These are phyloP conservation scores for Mycena rebaudengoi DNA, from an alignment of 768 basidiomycete species.

Conservation along the genomic window DNA sequence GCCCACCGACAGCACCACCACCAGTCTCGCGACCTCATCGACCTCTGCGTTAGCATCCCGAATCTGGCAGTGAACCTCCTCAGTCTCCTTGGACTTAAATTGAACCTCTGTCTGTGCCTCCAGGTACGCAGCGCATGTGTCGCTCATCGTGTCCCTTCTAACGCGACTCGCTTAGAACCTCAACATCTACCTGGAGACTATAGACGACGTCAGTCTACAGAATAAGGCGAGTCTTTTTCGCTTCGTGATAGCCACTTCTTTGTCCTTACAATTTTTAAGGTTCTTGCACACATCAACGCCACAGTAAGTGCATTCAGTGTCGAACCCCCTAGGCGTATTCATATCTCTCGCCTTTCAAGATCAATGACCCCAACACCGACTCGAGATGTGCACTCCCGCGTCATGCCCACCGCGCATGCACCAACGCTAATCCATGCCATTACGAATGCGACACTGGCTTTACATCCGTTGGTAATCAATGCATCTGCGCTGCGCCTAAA, in stretches of 20 bases:
- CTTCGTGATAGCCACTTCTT: too few relatives aligned
- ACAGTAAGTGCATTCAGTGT: not conserved
- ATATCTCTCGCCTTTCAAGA: not conserved
- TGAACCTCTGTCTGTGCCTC: slow-evolving; percentile 9
- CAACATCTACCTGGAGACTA: slow-evolving; percentile 14
- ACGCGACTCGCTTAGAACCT: not conserved
- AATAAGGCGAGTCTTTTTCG: too few relatives aligned
- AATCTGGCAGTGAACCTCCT: not conserved
- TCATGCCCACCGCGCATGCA: not conserved
- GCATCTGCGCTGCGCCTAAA: not conserved
- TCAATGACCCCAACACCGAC: not conserved
- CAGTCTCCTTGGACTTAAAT: not conserved
- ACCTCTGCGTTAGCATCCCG: slow-evolving; percentile 10
- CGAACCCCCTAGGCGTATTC: not conserved
- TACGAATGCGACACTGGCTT: not conserved
- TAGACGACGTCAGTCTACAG: not conserved
- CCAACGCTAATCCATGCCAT: not conserved
- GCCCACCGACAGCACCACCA: not conserved
- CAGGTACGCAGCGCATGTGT: not conserved
- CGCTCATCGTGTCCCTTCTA: not conserved
- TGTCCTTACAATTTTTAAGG: too few relatives aligned
- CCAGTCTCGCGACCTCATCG: not conserved
- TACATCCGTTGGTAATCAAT: not conserved
- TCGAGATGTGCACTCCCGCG: not conserved
- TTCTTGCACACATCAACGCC: not conserved